A percentile compares a stretch with the other conserved stretches of the same genome.
Conservation (phyloP, 106 monocot genomes). For the Dendrobium officinale region DNA sequence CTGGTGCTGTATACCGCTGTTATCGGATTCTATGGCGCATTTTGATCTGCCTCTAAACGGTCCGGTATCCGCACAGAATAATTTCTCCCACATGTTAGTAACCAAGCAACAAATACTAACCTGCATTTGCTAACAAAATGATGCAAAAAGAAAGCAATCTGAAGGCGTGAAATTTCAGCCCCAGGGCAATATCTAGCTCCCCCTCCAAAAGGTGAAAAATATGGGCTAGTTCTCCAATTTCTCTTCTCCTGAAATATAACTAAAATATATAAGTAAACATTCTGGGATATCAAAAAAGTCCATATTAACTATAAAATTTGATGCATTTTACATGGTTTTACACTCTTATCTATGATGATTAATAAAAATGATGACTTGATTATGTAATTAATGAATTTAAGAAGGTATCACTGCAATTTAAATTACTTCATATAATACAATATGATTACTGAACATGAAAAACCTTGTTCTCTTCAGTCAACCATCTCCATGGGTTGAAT, state of each 20-base stretch:
- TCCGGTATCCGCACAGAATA: no score
- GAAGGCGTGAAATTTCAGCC: conserved; percentile 32
- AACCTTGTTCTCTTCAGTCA: conserved; percentile 31
- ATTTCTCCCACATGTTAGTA: not conserved
- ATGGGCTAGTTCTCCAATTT: conserved; percentile 34
- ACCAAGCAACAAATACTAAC: conserved; percentile 1
- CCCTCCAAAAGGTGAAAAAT: conserved; percentile 35
- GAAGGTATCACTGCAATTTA: no score
- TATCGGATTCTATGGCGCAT: no score
- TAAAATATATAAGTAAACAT: not conserved
- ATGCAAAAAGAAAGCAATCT: conserved; percentile 33
- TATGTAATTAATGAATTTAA: no score
- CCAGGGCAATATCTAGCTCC: conserved; percentile 31
- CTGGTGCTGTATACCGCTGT: no score
- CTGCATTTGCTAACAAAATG: conserved; percentile 33
- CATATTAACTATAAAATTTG: not conserved
- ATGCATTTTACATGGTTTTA: not conserved
- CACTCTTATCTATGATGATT: not conserved
- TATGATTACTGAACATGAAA: not conserved
- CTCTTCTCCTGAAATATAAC: conserved; percentile 16
- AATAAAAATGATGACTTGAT: no score
- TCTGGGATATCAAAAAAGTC: not conserved
- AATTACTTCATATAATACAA: not conserved
- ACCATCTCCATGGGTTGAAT: conserved; percentile 47
- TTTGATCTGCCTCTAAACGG: no score